Conservation (phyloP, 2,329 filamentous ascomycete genomes). For the Dactylellina cionopaga region DNA sequence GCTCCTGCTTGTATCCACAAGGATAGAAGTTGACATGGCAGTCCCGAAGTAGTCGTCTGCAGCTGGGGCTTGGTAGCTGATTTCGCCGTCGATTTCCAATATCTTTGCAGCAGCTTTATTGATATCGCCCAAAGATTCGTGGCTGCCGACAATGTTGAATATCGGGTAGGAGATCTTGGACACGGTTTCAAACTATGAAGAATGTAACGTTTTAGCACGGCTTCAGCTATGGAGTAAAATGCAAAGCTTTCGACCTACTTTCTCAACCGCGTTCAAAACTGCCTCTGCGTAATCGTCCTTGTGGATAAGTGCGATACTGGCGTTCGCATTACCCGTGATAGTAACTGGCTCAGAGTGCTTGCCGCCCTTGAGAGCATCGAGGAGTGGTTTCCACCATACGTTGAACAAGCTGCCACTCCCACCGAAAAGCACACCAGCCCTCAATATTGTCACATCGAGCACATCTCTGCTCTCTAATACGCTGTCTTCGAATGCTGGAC, state of each 20-base stretch:
- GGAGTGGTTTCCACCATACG: constrained; percentile 56
- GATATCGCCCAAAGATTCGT: constrained; percentile 59
- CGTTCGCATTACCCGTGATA: constrained; percentile 55
- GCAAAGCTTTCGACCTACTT: constrained; percentile 53
- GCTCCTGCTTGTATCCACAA: constrained; percentile 57
- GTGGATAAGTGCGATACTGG: constrained; percentile 58
- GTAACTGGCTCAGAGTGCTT: constrained; percentile 22
- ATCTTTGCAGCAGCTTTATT: constrained; percentile 55
- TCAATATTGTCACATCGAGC: constrained; percentile 59
- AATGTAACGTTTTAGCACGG: background rate
- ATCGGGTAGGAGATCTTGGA: constrained; percentile 58
- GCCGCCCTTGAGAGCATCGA: constrained; percentile 55
- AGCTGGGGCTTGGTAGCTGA: constrained; percentile 57
- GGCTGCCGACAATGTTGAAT: constrained; percentile 60
- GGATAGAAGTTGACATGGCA: constrained; percentile 57
- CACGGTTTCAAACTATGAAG: constrained; percentile 27
- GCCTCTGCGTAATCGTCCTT: constrained; percentile 61
- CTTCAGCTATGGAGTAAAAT: constrained; percentile 37
- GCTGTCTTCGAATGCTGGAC: constrained; percentile 58
- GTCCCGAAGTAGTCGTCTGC: constrained; percentile 55
- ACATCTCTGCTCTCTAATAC: constrained; percentile 58
- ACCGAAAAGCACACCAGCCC: constrained; percentile 60
- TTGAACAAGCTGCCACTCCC: constrained; percentile 58
- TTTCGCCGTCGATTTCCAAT: constrained; percentile 56
- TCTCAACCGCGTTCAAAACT: constrained; percentile 59